Percentiles rank a stretch among this genome's conserved stretches.
phyloP scores from a whole-genome alignment of 495 filamentous ascomycete species.

The Hyaloscypha bicolor region DNA sequence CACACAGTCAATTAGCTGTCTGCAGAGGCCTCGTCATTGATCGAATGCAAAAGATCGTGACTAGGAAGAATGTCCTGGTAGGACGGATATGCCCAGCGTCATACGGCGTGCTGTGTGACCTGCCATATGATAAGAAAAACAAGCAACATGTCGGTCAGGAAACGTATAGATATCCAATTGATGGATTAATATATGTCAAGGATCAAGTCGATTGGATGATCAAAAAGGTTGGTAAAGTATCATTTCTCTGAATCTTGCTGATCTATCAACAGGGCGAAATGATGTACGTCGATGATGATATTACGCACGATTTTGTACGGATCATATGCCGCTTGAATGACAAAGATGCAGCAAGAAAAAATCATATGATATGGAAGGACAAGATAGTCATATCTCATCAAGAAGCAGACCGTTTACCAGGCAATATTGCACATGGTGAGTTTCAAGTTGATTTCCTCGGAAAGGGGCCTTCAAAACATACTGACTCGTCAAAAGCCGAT shows the following conservation, averaged over 20 bases:
- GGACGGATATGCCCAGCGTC: not conserved
- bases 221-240: conserved; percentile 2
- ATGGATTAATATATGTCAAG: conserved; percentile 1
- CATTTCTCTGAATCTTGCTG: not conserved
- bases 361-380: not conserved
- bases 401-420: not conserved
- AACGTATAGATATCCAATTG: not conserved
- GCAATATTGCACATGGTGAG: not conserved
- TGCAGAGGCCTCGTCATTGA: conserved; percentile 6
- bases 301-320: not conserved
- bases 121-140: not conserved
- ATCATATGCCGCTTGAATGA: not conserved
- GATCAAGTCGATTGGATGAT: conserved; percentile 7
- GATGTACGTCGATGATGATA: not conserved
- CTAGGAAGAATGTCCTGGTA: not conserved
- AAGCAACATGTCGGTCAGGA: not conserved
- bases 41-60: not conserved
- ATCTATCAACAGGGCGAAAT: not conserved
- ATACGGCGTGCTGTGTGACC: not conserved
- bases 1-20: not conserved
- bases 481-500: too few relatives aligned
- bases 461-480: not conserved
- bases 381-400: not conserved
- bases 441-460: not conserved
- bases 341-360: not conserved